Percentiles rank a stretch among this genome's conserved stretches.
Conservation (phyloP, 1,139 yeast genomes). For the Trichomonascaceae sp. region DNA sequence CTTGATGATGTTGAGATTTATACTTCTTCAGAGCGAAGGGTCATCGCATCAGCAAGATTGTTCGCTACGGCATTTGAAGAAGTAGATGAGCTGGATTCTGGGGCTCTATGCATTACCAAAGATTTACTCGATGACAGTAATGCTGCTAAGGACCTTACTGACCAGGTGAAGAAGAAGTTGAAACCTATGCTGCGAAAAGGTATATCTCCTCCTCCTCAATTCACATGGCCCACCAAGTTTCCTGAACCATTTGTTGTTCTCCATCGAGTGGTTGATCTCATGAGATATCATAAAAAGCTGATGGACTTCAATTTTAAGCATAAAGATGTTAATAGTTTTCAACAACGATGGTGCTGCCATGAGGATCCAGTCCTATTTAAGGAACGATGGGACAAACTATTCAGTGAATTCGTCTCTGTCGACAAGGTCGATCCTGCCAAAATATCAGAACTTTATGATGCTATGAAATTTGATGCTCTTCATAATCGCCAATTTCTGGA, state of each 20-base stretch:
- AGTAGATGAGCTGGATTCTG: constrained; percentile 64
- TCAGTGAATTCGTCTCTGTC: constrained; percentile 84
- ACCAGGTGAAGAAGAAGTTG: constrained; percentile 91
- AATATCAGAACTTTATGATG: constrained; percentile 92
- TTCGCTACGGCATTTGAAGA: constrained; percentile 81
- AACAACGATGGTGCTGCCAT: constrained; percentile 90
- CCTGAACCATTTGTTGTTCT: constrained; percentile 95
- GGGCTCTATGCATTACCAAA: constrained; percentile 75
- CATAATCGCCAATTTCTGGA: constrained; percentile 89
- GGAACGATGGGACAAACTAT: constrained; percentile 96
- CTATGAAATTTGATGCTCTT: constrained; percentile 97
- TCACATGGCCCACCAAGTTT: constrained; percentile 98
- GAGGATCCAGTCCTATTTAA: constrained; percentile 87
- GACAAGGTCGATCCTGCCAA: constrained; percentile 98
- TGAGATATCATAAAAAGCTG: constrained; percentile 84
- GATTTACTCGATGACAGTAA: constrained; percentile 93
- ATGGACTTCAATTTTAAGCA: constrained; percentile 76
- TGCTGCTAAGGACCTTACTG: constrained; percentile 98
- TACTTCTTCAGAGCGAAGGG: constrained; percentile 93
- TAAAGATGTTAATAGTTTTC: constrained; percentile 62
- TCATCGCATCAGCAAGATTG: constrained; percentile 82
- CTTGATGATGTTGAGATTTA: constrained; percentile 78
- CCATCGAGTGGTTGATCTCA: constrained; percentile 86
- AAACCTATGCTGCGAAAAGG: constrained; percentile 94
- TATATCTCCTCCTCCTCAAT: constrained; percentile 96